A percentile compares a stretch with the other conserved stretches of the same genome.
Evolutionary conservation across 2,329 filamentous ascomycete genomes (phyloP).

Genomic region (Beauveria sp.): DNA sequence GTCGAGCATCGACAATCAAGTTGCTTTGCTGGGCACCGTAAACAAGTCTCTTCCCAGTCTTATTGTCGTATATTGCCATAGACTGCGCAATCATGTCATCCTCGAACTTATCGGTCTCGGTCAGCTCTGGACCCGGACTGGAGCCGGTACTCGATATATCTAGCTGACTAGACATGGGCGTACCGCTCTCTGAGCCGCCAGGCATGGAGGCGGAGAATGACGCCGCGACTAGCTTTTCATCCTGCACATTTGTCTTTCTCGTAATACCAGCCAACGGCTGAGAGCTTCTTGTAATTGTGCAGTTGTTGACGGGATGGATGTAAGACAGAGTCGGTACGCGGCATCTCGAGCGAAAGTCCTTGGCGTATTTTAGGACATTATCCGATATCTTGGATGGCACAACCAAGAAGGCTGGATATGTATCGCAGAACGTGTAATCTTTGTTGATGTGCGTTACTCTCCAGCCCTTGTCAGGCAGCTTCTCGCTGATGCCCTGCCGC

Average conservation of each 20-base stretch:
- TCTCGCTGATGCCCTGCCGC: constrained; percentile 78
- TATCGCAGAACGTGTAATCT: constrained; percentile 85
- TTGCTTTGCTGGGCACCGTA: constrained; percentile 93
- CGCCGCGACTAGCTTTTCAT: constrained; percentile 85
- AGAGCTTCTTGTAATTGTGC: constrained; percentile 89
- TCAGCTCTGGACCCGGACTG: constrained; percentile 40
- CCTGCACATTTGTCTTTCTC: constrained; percentile 85
- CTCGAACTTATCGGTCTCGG: constrained; percentile 58
- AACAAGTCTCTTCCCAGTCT: constrained; percentile 55
- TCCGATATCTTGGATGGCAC: constrained; percentile 92
- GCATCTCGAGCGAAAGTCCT: constrained; percentile 77
- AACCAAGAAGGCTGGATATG: constrained; percentile 77
- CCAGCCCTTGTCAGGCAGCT: constrained; percentile 74
- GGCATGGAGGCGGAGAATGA: constrained; percentile 58
- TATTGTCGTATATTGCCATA: constrained; percentile 42
- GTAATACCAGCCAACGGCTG: constrained; percentile 84
- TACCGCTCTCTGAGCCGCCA: constrained; percentile 25
- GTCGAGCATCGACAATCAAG: constrained; percentile 90
- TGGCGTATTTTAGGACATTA: constrained; percentile 90
- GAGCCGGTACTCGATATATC: constrained; percentile 33
- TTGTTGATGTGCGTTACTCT: constrained; percentile 83
- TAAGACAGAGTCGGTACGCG: constrained; percentile 88
- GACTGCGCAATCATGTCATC: constrained; percentile 52
- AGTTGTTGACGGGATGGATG: constrained; percentile 93
- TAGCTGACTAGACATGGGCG: constrained; percentile 38